Evolutionary conservation across 176 grass and related monocot species (phyloP).

Genomic region (Dendrocalamus sinicus): DNA sequence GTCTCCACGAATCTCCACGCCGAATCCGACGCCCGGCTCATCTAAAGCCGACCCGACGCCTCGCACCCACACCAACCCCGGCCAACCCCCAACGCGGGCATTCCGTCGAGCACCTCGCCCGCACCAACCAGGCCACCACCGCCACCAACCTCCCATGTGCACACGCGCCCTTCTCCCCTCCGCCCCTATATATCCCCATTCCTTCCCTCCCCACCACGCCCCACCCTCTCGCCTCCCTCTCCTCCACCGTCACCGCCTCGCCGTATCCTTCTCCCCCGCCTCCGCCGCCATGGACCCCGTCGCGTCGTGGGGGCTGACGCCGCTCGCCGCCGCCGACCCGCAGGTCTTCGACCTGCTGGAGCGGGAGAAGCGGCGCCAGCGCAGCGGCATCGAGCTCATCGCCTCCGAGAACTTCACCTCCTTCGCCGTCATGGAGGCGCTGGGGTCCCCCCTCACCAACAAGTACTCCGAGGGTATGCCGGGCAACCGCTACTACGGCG

Average conservation of each 20-base stretch:
- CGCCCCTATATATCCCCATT: conserved; percentile 49
- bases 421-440: conserved; percentile 93
- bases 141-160: conserved; percentile 17
- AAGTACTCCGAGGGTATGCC: conserved; percentile 99
- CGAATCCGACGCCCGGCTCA: too few species aligned
- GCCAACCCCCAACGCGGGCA: not conserved
- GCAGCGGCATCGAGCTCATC: conserved; percentile 95
- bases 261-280: not conserved
- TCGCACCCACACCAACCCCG: not conserved
- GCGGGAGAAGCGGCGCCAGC: conserved; percentile 92
- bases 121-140: conserved; percentile 1
- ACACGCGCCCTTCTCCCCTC: conserved; percentile 30
- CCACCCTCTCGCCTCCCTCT: not conserved
- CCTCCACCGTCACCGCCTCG: not conserved
- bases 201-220: not conserved
- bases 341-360: conserved; percentile 80
- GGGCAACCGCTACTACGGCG: conserved; percentile 85
- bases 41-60: not conserved
- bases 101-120: conserved; percentile 19
- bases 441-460: conserved; percentile 89
- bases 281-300: conserved; percentile 73
- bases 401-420: conserved; percentile 99
- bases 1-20: not conserved
- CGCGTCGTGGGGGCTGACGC: conserved; percentile 66
- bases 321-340: conserved; percentile 63